Conservation (phyloP, 2,329 filamentous ascomycete species). For the Triangularia verruculosa region DNA sequence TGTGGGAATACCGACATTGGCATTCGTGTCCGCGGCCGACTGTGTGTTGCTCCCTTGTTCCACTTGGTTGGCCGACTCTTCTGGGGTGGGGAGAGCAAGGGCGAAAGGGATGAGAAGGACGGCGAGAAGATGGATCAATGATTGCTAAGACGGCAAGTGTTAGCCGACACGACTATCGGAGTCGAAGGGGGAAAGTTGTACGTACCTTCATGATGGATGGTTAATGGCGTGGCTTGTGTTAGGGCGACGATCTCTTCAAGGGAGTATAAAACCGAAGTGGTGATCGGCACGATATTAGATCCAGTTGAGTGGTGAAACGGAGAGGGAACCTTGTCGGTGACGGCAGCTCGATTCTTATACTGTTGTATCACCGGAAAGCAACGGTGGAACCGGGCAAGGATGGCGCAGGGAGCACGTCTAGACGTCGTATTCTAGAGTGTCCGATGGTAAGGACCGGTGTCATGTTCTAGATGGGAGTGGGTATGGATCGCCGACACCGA, state of each 20-base stretch:
- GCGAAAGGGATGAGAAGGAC: conserved; percentile 10
- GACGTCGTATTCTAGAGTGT: neutral
- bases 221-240: neutral
- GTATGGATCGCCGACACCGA: conserved; percentile 4
- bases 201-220: conserved; percentile 18
- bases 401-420: neutral
- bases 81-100: conserved; percentile 1
- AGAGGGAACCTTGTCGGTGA: neutral
- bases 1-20: conserved; percentile 14
- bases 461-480: conserved; percentile 7
- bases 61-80: neutral
- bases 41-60: neutral
- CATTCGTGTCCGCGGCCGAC: neutral
- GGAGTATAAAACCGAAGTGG: neutral
- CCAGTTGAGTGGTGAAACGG: neutral
- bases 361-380: neutral
- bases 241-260: conserved; percentile 1
- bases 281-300: neutral
- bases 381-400: neutral
- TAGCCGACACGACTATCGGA: neutral
- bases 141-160: neutral
- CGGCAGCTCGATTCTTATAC: conserved; percentile 6
- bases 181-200: neutral
- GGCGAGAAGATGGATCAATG: conserved; percentile 12
- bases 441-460: conserved; percentile 10